A percentile compares a stretch with the other conserved stretches of the same genome.
phyloP scores from a whole-genome alignment of 305 asterid species.

The Coffea humblotiana region DNA sequence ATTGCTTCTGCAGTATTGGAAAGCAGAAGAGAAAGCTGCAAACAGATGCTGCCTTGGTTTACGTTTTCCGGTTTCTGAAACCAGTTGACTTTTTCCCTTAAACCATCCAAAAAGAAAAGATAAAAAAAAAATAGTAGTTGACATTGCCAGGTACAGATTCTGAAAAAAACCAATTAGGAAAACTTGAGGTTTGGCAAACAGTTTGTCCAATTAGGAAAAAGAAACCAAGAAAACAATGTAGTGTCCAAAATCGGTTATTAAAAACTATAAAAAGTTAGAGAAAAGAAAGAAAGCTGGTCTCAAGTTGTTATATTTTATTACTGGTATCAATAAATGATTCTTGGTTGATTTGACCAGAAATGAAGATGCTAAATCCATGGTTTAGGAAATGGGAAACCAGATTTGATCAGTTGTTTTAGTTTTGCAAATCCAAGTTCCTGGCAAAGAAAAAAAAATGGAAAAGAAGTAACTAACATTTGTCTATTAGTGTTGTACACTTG shows the following conservation, averaged over 20 bases:
- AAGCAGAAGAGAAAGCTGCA: not conserved
- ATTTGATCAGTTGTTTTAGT: not conserved
- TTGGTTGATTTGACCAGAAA: not conserved
- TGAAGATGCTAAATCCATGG: not conserved
- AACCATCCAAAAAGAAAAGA: not conserved
- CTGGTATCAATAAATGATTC: not conserved
- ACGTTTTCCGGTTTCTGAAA: not conserved
- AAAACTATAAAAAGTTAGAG: not conserved
- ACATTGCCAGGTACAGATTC: not conserved
- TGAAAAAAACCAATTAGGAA: too few relatives aligned
- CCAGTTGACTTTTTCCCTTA: not conserved
- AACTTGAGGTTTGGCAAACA: not conserved
- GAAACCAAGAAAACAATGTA: not conserved
- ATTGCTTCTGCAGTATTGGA: not conserved
- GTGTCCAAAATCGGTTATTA: too few relatives aligned
- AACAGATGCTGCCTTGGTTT: not conserved
- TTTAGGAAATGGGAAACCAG: not conserved
- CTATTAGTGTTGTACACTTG: too few relatives aligned
- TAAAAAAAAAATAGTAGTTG: not conserved
- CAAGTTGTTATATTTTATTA: not conserved
- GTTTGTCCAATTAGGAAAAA: not conserved
- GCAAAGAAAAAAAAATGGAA: too few relatives aligned
- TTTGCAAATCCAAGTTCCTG: not conserved
- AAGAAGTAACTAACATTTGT: too few relatives aligned
- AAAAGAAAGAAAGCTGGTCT: not conserved